Conservation (phyloP, 208 protist species). For the Herpetomonas samuelpessoai region DNA sequence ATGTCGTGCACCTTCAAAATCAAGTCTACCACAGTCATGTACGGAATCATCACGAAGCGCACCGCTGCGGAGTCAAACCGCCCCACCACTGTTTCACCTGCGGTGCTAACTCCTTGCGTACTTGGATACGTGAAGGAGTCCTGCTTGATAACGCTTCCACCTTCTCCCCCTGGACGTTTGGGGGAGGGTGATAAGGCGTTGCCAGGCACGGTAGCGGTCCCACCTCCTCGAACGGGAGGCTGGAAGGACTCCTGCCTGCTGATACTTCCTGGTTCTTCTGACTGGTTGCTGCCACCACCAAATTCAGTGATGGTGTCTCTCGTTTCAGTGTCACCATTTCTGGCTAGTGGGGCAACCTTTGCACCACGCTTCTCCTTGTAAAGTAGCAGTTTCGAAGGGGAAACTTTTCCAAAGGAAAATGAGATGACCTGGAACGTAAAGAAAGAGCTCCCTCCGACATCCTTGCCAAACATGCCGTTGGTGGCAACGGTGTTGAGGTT, state of each 20-base stretch:
- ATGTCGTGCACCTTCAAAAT: constrained; percentile 50
- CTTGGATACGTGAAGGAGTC: not conserved
- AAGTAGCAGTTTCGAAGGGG: constrained; percentile 33
- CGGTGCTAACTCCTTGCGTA: not conserved
- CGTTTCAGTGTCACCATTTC: not conserved
- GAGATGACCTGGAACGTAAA: constrained; percentile 66
- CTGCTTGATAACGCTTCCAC: not conserved
- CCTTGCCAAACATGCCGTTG: constrained; percentile 72
- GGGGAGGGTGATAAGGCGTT: not conserved
- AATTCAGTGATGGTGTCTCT: not conserved
- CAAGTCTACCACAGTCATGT: constrained; percentile 63
- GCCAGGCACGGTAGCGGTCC: not conserved
- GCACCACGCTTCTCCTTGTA: constrained; percentile 3
- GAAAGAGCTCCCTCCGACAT: constrained; percentile 66
- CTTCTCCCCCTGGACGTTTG: not conserved
- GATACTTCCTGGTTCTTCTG: constrained; percentile 10
- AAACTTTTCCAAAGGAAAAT: constrained; percentile 57
- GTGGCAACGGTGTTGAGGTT: constrained; percentile 69
- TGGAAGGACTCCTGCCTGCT: constrained; percentile 9
- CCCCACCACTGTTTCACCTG: not conserved
- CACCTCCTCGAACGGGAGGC: not conserved
- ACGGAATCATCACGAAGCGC: constrained; percentile 74
- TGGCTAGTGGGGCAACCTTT: not conserved
- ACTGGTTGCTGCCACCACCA: not conserved
- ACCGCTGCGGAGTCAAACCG: constrained; percentile 44